Conservation (phyloP, 768 basidiomycete genomes). For the Melanogaster broomeanus region DNA sequence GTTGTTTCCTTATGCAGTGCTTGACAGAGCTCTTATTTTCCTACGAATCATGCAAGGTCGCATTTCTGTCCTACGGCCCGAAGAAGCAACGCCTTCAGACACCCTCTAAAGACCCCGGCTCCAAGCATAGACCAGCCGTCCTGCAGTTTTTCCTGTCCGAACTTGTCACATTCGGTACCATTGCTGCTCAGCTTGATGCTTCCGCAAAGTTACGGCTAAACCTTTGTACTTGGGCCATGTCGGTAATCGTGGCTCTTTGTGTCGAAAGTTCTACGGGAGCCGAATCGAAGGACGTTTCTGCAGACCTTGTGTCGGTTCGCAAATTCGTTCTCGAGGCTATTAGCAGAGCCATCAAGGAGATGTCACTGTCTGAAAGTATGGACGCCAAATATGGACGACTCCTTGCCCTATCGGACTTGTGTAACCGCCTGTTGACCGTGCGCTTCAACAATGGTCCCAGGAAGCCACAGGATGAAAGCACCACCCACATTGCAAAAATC, state of each 20-base stretch:
- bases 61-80: constrained; percentile 78
- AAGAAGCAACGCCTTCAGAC: constrained; percentile 58
- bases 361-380: constrained; percentile 53
- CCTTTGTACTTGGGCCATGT: constrained; percentile 85
- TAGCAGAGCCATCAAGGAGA: constrained; percentile 84
- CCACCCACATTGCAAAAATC: constrained; percentile 91
- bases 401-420: constrained; percentile 83
- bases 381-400: constrained; percentile 87
- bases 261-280: constrained; percentile 71
- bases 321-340: constrained; percentile 91
- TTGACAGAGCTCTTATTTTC: constrained; percentile 92
- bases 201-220: constrained; percentile 58
- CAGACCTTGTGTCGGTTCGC: constrained; percentile 85
- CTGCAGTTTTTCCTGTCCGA: constrained; percentile 83
- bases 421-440: constrained; percentile 82
- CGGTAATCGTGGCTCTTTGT: constrained; percentile 90
- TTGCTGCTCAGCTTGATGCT: constrained; percentile 60
- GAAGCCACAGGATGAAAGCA: constrained; percentile 67
- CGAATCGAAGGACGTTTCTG: constrained; percentile 74
- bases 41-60: constrained; percentile 87
- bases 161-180: constrained; percentile 74
- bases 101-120: constrained; percentile 60
- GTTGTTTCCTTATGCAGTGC: constrained; percentile 87
- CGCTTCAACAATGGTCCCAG: constrained; percentile 57
- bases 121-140: constrained; percentile 64